phyloP scores from a whole-genome alignment of 129 eudicot genomes.

The Chrysanthemum makinoi region DNA sequence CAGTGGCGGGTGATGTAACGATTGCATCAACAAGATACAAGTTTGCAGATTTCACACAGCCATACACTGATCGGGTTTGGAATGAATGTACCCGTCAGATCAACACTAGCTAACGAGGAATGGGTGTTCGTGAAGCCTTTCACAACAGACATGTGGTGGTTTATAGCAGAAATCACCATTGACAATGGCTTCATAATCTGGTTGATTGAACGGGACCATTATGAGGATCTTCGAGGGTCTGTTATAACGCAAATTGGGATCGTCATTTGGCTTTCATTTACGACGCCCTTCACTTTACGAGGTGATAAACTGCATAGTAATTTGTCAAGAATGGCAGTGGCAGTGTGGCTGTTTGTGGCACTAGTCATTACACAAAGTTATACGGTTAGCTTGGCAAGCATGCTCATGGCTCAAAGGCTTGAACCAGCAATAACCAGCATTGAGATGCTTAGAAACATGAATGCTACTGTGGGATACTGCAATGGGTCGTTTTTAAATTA shows the following conservation, averaged over 20 bases:
- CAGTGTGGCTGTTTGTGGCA: conserved; percentile 56
- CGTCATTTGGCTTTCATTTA: conserved; percentile 41
- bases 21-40: conserved; percentile 35
- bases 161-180: conserved; percentile 37
- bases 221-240: neutral
- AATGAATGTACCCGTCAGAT: conserved; percentile 44
- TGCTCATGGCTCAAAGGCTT: conserved; percentile 55
- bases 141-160: conserved; percentile 46
- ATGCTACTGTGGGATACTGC: conserved; percentile 38
- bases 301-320: conserved; percentile 44
- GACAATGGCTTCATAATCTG: conserved; percentile 50
- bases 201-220: conserved; percentile 7
- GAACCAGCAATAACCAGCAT: conserved; percentile 36
- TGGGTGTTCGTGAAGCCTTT: conserved; percentile 65
- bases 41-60: conserved; percentile 50
- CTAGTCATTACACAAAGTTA: conserved; percentile 54
- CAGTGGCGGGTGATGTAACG: conserved; percentile 45
- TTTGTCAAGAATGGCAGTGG: conserved; percentile 43
- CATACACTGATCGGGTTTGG: conserved; percentile 57
- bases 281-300: conserved; percentile 43
- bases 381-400: conserved; percentile 55
- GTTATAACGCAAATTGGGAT: conserved; percentile 31
- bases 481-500: conserved; percentile 32
- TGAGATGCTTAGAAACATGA: conserved; percentile 37
- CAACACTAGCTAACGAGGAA: conserved; percentile 29